Percentiles rank a stretch among this genome's conserved stretches.
These are phyloP conservation scores for Blastomyces silverae DNA, from an alignment of 2,329 filamentous ascomycete species.

Conservation along the genomic window DNA sequence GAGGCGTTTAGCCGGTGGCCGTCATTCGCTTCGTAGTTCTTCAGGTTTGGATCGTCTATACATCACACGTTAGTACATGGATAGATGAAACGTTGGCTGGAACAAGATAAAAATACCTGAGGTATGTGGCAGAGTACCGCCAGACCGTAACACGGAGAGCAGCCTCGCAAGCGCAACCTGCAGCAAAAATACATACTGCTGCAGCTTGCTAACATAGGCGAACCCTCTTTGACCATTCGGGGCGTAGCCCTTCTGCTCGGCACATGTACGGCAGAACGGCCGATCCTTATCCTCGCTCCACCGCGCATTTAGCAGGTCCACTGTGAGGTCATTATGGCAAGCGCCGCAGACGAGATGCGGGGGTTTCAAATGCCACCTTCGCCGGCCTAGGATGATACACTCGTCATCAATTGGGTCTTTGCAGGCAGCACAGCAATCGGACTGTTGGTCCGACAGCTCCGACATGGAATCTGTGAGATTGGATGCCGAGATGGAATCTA, in stretches of 20 bases:
- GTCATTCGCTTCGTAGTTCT: conserved; percentile 60
- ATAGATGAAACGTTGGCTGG: conserved; percentile 3
- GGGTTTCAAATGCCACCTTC: conserved; percentile 69
- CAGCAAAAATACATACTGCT: conserved; percentile 90
- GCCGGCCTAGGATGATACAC: conserved; percentile 67
- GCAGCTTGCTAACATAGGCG: conserved; percentile 71
- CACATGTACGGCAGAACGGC: conserved; percentile 65
- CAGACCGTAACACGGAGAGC: conserved; percentile 76
- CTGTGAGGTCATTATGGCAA: conserved; percentile 67
- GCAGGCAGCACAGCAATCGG: conserved; percentile 78
- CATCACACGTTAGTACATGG: conserved; percentile 19
- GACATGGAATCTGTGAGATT: conserved; percentile 61
- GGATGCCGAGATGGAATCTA: conserved; percentile 61
- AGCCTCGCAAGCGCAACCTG: conserved; percentile 85
- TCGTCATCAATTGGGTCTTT: conserved; percentile 89
- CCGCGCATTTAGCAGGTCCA: conserved; percentile 60
- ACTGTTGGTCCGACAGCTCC: conserved; percentile 64
- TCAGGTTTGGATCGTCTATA: conserved; percentile 61
- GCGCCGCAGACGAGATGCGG: conserved; percentile 62
- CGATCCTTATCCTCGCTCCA: conserved; percentile 62
- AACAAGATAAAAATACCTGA: conserved; percentile 43
- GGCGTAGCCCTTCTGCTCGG: conserved; percentile 43
- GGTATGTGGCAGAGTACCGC: conserved; percentile 69
- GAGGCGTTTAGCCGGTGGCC: conserved; percentile 51
- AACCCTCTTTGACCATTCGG: conserved; percentile 58